A percentile compares a stretch with the other conserved stretches of the same genome.
These are phyloP conservation scores for Erysimum cheiri DNA, from an alignment of 441 rosid species.

Conservation along the genomic window DNA sequence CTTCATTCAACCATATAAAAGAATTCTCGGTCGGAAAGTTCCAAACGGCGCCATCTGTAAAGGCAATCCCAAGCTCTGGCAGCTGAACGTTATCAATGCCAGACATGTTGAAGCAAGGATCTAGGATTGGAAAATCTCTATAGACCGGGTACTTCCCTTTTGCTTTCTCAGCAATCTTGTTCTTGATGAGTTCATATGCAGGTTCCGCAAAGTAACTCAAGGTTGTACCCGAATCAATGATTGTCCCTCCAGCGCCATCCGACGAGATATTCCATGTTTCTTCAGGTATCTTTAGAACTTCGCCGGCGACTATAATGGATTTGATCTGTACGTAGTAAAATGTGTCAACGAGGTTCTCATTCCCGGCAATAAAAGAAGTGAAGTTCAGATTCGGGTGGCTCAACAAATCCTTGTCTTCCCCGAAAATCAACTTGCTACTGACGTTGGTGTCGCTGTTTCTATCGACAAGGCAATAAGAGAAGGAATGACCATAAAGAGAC, in stretches of 20 bases:
- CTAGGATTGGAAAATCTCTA: conserved; percentile 61
- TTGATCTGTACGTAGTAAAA: conserved; percentile 85
- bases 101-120: conserved; percentile 89
- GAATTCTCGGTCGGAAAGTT: conserved; percentile 84
- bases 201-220: conserved; percentile 88
- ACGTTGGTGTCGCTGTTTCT: conserved; percentile 80
- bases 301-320: conserved; percentile 70
- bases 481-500: conserved; percentile 78
- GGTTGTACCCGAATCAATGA: conserved; percentile 94
- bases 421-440: conserved; percentile 88
- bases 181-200: conserved; percentile 66
- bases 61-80: conserved; percentile 74
- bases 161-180: conserved; percentile 65
- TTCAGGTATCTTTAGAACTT: conserved; percentile 66
- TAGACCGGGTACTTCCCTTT: conserved; percentile 61
- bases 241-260: conserved; percentile 79
- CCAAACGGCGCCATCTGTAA: conserved; percentile 89
- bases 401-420: conserved; percentile 77
- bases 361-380: conserved; percentile 71
- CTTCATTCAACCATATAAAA: conserved; percentile 63
- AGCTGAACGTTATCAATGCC: conserved; percentile 63
- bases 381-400: conserved; percentile 71
- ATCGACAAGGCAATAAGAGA: conserved; percentile 87
- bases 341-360: conserved; percentile 69
- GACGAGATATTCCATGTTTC: conserved; percentile 69